phyloP scores from a whole-genome alignment of 768 basidiomycete genomes.

The Cystobasidium tubakii region DNA sequence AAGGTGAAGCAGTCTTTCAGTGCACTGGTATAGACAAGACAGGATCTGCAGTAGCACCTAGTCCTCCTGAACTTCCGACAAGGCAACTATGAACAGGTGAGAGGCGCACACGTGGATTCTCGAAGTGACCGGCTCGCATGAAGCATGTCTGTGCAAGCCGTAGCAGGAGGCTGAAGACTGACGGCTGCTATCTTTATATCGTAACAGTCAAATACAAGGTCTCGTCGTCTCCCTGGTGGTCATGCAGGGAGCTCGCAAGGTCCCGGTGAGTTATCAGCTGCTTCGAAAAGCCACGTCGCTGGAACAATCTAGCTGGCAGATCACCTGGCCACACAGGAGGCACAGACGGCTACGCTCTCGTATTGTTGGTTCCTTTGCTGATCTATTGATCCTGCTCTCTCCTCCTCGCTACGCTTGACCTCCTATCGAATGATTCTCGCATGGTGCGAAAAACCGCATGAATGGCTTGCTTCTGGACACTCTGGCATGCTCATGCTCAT shows the following conservation, averaged over 20 bases:
- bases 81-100: background rate
- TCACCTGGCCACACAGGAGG: too few relatives aligned
- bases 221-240: conserved; percentile 27
- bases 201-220: conserved; percentile 28
- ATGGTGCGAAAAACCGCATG: background rate
- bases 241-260: conserved; percentile 18
- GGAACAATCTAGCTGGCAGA: too few relatives aligned
- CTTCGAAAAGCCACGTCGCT: conserved; percentile 9
- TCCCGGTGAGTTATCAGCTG: conserved; percentile 8
- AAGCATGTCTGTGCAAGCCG: background rate
- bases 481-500: background rate
- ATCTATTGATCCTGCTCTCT: background rate
- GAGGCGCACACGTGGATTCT: background rate
- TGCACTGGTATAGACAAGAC: background rate
- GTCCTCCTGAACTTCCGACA: background rate
- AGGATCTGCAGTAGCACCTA: too few relatives aligned
- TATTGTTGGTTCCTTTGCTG: background rate
- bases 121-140: background rate
- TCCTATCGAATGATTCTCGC: background rate
- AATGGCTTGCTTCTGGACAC: background rate
- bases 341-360: too few relatives aligned
- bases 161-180: background rate
- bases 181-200: background rate
- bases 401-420: background rate
- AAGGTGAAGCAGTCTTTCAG: background rate